Base-by-base conservation (phyloP, 441 rosid genomes). In the Bocquillonia castaneifolia region DNA sequence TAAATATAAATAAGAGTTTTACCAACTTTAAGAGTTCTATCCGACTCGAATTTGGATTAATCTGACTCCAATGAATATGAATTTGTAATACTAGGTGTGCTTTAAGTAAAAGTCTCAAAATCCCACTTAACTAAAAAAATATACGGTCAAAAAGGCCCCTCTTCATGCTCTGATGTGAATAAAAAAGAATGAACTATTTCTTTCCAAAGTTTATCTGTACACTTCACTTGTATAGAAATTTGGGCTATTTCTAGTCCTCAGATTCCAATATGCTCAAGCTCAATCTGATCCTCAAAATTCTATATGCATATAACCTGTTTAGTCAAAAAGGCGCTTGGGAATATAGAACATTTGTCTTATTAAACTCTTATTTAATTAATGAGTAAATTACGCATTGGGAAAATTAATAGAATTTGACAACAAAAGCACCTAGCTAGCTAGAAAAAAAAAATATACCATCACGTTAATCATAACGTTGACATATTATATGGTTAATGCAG, bases 401-500 rank as follows among this genome's bases (percentile, higher is more conserved):
- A 59, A 59, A 48, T 56, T 29, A 28, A 45, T 25, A 48, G 59
- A 25, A 1, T 17, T 59, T 47, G 57, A 34, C 47, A 17, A 65
- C 6, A 22, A 20, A 17, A 51, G 20, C 45, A 22, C 25, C 36
- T 17, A n/a, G n/a, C 18, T 10, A 17, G 14, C 5, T 5, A 47
- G n/a, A n/a, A n/a, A n/a, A n/a, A n/a, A n/a, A n/a, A n/a, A n/a
- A n/a, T n/a, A n/a, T n/a, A n/a, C n/a, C 17, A 47, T 47, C 17
- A 62, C 9, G 25, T 29, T 26, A 42, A 39, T 42, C 47, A 17
- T 42, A 3, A 15, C 29, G 13, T 56, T 10, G 54, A 23, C 55
- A 66, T 29, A 48, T 64, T 36, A 15, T 26, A 56, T 4, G 31
- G 32, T 22, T 59, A 23, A 48, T 72, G 55, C 67, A 72, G 40